Evolutionary conservation across 2,329 filamentous ascomycete species (phyloP), one percentile per base, ranked within the genome.

Genomic region (Fusarium praegraminearum): DNA sequence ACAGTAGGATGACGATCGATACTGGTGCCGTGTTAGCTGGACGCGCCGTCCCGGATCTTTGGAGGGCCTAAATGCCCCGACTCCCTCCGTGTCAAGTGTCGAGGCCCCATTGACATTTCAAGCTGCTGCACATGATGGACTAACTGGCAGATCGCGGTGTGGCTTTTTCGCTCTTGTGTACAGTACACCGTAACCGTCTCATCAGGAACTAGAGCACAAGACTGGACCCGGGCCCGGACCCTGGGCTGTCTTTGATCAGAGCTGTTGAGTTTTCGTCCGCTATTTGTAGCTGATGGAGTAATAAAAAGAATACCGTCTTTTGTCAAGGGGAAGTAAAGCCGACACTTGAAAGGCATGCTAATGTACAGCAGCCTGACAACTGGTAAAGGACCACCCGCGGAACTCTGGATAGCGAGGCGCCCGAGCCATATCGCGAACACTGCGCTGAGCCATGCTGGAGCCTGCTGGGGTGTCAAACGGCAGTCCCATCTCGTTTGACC

Each of bases 401-500:
- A 54, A 63, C 24, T 55, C 60, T 67, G 67, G 55, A 62, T 73
- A 59, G 57, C 56, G 33, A 69, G 49, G 52, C 61, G 72, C 65
- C 66, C 65, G 67, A 71, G 73, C 73, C 71, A 65, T 47, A 35
- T 30, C 24, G 67, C 60, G 72, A 53, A 69, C 69, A 54, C 57
- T 62, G 72, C 70, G 62, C 46, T 57, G 64, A 51, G 50, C 52
- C 45, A 60, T 49, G 65, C 50, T 67, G 67, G 67, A 67, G 47
- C 45, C 53, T 57, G 46, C 65, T 50, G 40, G 65, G 69, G 68
- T 69, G 41, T 59, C 60, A 75, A 73, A 75, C 71, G 67, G 73
- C 54, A 67, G 51, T 70, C 52, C 52, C 64, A 63, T 71, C 69
- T 75, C 66, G 60, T 71, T 72, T 73, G 67, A 62, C 49, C 71